Base-by-base conservation (phyloP, 441 rosid species). In the Corymbia calophylla region DNA sequence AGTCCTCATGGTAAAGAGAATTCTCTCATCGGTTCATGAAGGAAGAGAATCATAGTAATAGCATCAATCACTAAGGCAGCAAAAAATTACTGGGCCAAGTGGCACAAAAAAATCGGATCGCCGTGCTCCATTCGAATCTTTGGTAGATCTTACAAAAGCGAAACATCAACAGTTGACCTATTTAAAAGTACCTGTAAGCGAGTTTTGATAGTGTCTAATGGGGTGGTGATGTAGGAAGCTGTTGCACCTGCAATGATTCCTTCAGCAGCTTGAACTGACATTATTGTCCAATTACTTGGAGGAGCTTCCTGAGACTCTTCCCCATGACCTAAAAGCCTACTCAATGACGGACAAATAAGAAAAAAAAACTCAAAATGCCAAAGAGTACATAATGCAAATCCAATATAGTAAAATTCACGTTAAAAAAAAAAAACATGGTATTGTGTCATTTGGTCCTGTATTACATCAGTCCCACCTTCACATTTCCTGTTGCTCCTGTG, bases 231-330 rank as follows among this genome's bases (percentile, higher is more conserved):
- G 90, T 96, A 93, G 89, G 99, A 95, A 39, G 99, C 98, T 64
- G 98, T 94, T 89, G 97, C 99, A 91, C 99, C 99, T 1, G 99
- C 99, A 84, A 96, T 92, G 88, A 97, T 92, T 90, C 99, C 99
- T 93, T 99, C 99, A 81, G 91, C 92, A 77, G 97, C 99, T 92
- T 97, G 98, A 91, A 97, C 99, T 66, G 93, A 84, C 55, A 96
- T 92, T 89, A 97, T 91, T 90, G 90, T 95, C 88, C 84, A 91
- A 89, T 92, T 88, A 91, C 94, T 93, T 68, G 99, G 99, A 91
- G 94, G 85, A 89, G 92, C 89, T 54, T 87, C 92, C 89, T 92
- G 91, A 44, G 60, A 35, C 89, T 91, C 97, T 48, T 90, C 88
- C 86, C 93, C 95, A 62, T 94, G 89, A 87, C 97, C 98, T 92